These are phyloP conservation scores for Cladosporium sp. DNA, from an alignment of 2,329 filamentous ascomycete species.

Conservation along the genomic window DNA sequence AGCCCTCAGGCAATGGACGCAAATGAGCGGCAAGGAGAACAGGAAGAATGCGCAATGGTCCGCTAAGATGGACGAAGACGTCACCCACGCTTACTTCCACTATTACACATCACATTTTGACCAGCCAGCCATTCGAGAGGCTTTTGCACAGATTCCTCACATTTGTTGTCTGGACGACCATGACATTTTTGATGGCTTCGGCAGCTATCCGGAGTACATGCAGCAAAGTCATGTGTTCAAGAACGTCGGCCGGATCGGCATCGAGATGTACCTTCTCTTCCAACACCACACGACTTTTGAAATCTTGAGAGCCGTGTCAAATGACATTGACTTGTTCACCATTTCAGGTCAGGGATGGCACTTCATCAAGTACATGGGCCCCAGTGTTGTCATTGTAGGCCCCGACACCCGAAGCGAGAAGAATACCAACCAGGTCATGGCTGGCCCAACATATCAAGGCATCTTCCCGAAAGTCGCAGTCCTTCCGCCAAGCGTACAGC, in stretches of 20 bases:
- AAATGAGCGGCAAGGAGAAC: conserved; percentile 88
- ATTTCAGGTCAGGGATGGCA: conserved; percentile 98
- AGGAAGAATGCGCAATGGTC: conserved; percentile 90
- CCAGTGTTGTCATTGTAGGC: conserved; percentile 84
- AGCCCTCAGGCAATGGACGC: conserved; percentile 89
- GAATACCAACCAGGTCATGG: conserved; percentile 87
- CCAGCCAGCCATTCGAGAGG: conserved; percentile 89
- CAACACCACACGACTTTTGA: conserved; percentile 97
- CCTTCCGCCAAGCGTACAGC: conserved; percentile 88
- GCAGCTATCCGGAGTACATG: conserved; percentile 97
- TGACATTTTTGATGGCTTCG: conserved; percentile 97
- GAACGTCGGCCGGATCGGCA: conserved; percentile 91
- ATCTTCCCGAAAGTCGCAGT: conserved; percentile 94
- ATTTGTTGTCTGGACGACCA: conserved; percentile 92
- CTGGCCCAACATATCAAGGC: conserved; percentile 94
- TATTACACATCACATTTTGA: conserved; percentile 99
- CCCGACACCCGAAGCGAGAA: conserved; percentile 90
- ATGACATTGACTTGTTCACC: conserved; percentile 90
- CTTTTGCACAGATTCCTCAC: conserved; percentile 96
- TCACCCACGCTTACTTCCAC: conserved; percentile 95
- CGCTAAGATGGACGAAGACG: conserved; percentile 90
- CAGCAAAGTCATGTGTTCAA: conserved; percentile 97
- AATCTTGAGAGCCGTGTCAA: conserved; percentile 82
- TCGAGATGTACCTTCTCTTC: conserved; percentile 97
- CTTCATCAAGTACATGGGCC: conserved; percentile 94